Evolutionary conservation across 2,329 filamentous ascomycete species (phyloP).

Genomic region (Cyclaneusma minus): DNA sequence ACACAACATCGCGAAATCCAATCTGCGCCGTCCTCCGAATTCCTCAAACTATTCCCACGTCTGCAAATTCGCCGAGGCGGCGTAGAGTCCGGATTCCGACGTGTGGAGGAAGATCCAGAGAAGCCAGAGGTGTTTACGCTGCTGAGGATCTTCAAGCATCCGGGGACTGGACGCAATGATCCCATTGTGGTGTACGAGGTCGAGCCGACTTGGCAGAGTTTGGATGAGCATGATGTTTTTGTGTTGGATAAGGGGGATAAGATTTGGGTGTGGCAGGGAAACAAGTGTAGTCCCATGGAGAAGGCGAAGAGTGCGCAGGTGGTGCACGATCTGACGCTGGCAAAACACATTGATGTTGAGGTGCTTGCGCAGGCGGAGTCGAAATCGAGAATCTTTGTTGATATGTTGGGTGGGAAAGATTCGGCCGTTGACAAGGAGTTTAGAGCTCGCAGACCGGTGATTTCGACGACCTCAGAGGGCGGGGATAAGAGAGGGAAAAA

Average conservation of each 20-base stretch:
- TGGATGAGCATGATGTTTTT: conserved; percentile 53
- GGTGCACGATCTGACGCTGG: conserved; percentile 46
- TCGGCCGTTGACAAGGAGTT: conserved; percentile 25
- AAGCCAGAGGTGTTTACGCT: conserved; percentile 32
- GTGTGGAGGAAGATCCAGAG: conserved; percentile 34
- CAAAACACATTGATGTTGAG: conserved; percentile 49
- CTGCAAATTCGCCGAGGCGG: conserved; percentile 45
- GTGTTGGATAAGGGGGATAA: conserved; percentile 45
- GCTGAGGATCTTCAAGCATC: conserved; percentile 47
- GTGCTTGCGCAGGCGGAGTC: conserved; percentile 46
- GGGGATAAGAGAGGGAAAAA: conserved; percentile 16
- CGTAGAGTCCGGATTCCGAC: conserved; percentile 44
- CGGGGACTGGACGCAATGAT: conserved; percentile 27
- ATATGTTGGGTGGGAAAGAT: conserved; percentile 34
- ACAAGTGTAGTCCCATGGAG: conserved; percentile 50
- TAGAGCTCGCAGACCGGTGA: conserved; percentile 26
- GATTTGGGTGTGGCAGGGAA: conserved; percentile 57
- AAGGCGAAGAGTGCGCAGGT: conserved; percentile 53
- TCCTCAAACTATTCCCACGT: conserved; percentile 42
- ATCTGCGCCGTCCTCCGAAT: conserved; percentile 39
- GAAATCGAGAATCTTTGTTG: conserved; percentile 36
- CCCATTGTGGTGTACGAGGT: conserved; percentile 48
- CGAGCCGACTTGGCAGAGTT: conserved; percentile 40
- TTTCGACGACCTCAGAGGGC: conserved; percentile 12
- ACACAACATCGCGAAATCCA: conserved; percentile 52